A percentile compares a stretch with the other conserved stretches of the same genome.
phyloP scores from a whole-genome alignment of 2,329 filamentous ascomycete genomes.

The Ophiostoma piceae region DNA sequence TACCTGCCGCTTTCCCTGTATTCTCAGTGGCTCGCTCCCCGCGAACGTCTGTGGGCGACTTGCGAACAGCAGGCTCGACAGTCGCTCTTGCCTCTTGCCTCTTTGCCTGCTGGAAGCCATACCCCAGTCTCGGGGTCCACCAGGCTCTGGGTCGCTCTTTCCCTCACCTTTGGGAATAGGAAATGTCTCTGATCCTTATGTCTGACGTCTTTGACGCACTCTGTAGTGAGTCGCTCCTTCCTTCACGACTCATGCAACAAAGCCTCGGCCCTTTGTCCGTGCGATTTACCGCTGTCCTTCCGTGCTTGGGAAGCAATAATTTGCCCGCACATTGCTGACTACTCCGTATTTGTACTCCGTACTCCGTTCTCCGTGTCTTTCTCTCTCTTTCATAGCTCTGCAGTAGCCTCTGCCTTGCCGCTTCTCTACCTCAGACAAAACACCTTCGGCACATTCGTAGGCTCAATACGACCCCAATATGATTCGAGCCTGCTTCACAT shows the following conservation, averaged over 20 bases:
- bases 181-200: not conserved
- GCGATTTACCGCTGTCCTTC: not conserved
- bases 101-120: not conserved
- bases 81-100: not conserved
- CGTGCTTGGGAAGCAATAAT: not conserved
- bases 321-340: not conserved
- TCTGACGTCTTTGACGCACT: not conserved
- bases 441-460: not conserved
- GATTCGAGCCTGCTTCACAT: not conserved
- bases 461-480: not conserved
- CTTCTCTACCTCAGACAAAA: not conserved
- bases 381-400: not conserved
- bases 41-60: not conserved
- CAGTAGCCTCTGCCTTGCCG: not conserved
- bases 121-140: slow-evolving; percentile 5
- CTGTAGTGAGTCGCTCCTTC: not conserved
- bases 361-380: not conserved
- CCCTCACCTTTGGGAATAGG: not conserved
- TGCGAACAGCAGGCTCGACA: not conserved
- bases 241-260: not conserved
- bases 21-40: not conserved
- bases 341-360: not conserved
- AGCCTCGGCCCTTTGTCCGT: not conserved
- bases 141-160: slow-evolving; percentile 5
- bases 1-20: not conserved